Base-by-base conservation (phyloP, 768 basidiomycete genomes). In the Pleurotus tuoliensis region DNA sequence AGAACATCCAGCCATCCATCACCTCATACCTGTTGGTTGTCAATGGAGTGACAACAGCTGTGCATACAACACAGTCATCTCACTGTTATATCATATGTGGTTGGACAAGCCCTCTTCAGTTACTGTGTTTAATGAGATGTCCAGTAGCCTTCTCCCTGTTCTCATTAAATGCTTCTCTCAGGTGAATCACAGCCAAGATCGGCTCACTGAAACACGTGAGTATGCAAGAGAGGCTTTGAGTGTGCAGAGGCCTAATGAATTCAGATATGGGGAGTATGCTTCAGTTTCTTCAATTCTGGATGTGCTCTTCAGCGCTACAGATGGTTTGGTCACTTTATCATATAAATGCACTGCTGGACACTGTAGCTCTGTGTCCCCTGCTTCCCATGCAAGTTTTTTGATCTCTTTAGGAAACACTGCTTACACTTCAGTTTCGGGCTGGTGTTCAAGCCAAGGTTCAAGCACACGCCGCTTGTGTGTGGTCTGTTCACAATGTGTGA, bases 11-110 rank as follows among this genome's bases (percentile, higher is more conserved):
- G n/a, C 46, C 12, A 49, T n/a, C 16, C n/a, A 41, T 22, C 30
- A 30, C 7, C 25, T 47, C 47, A 22, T 41, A 30, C 40, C 53
- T 5, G 37, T 27, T 7, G 63, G 63, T n/a, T 53, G 59, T 39
- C 38, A 16, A 37, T 69, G 68, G 68, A 50, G 47, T 27, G 24
- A 62, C n/a, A 65, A 67, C 39, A 71, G 70, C 38, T 72, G 70
- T 62, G 65, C 66, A 12, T 72, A 72, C 62, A 69, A 72, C 50
- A 15, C 63, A 9, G 34, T 64, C 1, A 52, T 72, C 30, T 58
- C 63, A 1, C 52, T 64, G 3, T 46, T 72, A 4, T 65, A 55
- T 56, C 41, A 62, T 40, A 47, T 66, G 15, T 69, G 63, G 67
- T 12, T n/a, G 22, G 34, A 48, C 20, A 43, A 57, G 20, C 6